Evolutionary conservation across 371 early-diverging fungal species (phyloP).

Genomic region (Mortierella sp.): DNA sequence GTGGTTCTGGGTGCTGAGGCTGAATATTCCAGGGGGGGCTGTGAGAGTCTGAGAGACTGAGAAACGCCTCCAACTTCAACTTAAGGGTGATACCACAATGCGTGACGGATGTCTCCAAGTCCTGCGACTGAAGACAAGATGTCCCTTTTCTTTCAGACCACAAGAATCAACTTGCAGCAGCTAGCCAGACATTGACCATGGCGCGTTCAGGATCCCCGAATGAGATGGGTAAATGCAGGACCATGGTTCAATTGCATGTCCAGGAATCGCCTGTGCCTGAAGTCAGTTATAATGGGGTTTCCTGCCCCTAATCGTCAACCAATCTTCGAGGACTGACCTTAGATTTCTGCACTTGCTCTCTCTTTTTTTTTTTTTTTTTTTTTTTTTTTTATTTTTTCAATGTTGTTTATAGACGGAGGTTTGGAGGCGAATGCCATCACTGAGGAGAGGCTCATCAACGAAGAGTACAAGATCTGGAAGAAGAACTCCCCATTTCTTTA

Average conservation of each 20-base stretch:
- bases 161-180: neutral
- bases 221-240: constrained; percentile 49
- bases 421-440: constrained; percentile 54
- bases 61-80: no score
- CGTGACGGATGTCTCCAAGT: no score
- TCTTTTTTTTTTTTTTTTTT: neutral
- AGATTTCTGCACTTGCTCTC: neutral
- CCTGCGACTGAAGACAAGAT: no score
- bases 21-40: no score
- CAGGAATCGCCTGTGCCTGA: neutral
- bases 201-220: constrained; percentile 54
- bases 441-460: constrained; percentile 89
- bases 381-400: neutral
- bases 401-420: constrained; percentile 52
- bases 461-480: constrained; percentile 99
- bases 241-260: neutral
- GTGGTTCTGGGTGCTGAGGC: no score
- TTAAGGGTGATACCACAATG: no score
- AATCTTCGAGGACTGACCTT: no score
- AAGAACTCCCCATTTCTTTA: constrained; percentile 99
- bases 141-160: no score
- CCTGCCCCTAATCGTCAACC: no score
- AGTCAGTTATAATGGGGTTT: no score
- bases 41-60: no score
- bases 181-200: constrained; percentile 20